A percentile compares a stretch with the other conserved stretches of the same genome.
Evolutionary conservation across 2,329 filamentous ascomycete genomes (phyloP).

Genomic region (Alternaria rosae): DNA sequence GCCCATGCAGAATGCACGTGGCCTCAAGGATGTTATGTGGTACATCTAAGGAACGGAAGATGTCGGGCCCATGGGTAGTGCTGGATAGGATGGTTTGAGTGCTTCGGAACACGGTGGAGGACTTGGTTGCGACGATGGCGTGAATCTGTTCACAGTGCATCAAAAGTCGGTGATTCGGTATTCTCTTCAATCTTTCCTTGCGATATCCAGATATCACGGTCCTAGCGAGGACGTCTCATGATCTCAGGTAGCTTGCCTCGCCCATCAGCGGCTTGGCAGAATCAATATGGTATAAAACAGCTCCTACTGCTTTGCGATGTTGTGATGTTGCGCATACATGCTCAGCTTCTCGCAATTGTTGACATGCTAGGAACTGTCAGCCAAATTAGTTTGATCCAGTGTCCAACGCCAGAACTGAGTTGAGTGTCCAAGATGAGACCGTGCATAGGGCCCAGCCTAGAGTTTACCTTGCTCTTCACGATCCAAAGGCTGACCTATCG

Average conservation of each 20-base stretch:
- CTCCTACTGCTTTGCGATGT: background rate
- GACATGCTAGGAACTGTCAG: background rate
- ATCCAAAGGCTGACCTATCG: background rate
- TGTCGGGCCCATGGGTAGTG: background rate
- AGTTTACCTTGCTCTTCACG: background rate
- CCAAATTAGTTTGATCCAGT: background rate
- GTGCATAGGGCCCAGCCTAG: background rate
- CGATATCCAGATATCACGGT: constrained; percentile 1
- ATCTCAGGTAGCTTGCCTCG: background rate
- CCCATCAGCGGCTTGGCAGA: background rate
- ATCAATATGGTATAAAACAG: background rate
- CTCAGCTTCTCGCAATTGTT: background rate
- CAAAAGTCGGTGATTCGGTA: constrained; percentile 5
- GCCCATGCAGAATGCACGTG: constrained; percentile 49
- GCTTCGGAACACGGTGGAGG: background rate
- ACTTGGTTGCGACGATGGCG: constrained; percentile 4
- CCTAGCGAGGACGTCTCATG: background rate
- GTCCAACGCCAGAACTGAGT: background rate
- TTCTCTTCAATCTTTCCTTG: background rate
- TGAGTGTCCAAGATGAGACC: background rate
- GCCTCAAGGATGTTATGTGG: constrained; percentile 57
- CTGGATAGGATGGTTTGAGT: background rate
- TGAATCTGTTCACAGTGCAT: background rate
- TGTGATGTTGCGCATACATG: background rate
- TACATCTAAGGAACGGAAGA: constrained; percentile 51